These are phyloP conservation scores for Termitomyces sp. DNA, from an alignment of 768 basidiomycete species.

Conservation along the genomic window DNA sequence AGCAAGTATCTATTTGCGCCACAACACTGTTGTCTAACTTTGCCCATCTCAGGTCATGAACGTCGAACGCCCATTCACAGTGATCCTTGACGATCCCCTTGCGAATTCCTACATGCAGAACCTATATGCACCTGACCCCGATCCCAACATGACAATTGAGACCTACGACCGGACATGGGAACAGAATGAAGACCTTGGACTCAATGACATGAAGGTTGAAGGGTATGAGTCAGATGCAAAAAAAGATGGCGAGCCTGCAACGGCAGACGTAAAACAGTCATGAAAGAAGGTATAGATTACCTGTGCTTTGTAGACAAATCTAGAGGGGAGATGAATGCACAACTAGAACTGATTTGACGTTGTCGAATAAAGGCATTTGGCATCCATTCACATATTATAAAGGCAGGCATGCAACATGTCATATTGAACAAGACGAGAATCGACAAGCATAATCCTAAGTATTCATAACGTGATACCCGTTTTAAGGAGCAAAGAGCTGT, in stretches of 20 bases:
- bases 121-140: slow-evolving; percentile 94
- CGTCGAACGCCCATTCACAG: slow-evolving; percentile 75
- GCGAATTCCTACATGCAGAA: slow-evolving; percentile 96
- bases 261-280: not conserved
- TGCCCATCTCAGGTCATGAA: slow-evolving; percentile 57
- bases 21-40: not conserved
- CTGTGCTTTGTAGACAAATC: no score
- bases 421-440: not conserved
- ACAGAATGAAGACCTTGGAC: slow-evolving; percentile 91
- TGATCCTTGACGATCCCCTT: slow-evolving; percentile 93
- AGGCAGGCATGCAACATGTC: not conserved
- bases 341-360: not conserved
- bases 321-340: no score
- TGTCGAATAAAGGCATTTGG: no score
- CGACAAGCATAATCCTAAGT: not conserved
- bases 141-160: slow-evolving; percentile 87
- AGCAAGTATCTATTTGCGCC: slow-evolving; percentile 30
- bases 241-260: not conserved
- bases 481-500: slow-evolving; percentile 81
- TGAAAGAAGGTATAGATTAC: not conserved
- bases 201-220: slow-evolving; percentile 88
- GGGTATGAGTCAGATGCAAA: slow-evolving; percentile 45
- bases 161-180: slow-evolving; percentile 79
- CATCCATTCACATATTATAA: not conserved
- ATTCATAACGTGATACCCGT: not conserved